Percentiles rank a stretch among this genome's conserved stretches.
phyloP scores from a whole-genome alignment of 257 asterid genomes.

The Solanum tarijense region DNA sequence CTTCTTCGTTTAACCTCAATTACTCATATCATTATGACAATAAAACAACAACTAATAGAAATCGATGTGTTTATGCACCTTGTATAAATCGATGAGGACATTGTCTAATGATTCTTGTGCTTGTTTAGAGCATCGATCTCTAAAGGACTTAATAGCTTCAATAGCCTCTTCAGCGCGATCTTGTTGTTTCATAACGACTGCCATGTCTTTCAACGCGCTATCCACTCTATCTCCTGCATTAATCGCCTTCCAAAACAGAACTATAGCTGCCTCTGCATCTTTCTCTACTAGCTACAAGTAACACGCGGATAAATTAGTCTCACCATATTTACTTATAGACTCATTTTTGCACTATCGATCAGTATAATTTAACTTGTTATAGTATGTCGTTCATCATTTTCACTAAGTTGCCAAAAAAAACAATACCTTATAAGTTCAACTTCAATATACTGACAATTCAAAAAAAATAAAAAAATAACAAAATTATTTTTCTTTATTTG shows the following conservation, averaged over 20 bases:
- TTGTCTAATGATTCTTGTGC: constrained; percentile 91
- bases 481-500: too few species aligned
- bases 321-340: neutral
- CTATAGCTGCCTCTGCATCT: constrained; percentile 64
- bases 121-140: constrained; percentile 64
- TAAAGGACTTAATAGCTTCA: constrained; percentile 67
- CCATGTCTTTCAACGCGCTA: constrained; percentile 94
- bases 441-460: too few species aligned
- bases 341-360: neutral
- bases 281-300: constrained; percentile 57
- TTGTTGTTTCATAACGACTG: constrained; percentile 82
- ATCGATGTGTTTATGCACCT: constrained; percentile 26
- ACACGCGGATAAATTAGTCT: neutral
- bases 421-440: neutral
- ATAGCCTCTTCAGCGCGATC: constrained; percentile 78
- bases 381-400: neutral
- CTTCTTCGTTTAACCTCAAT: neutral
- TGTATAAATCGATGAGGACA: constrained; percentile 77
- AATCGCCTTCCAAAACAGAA: constrained; percentile 74
- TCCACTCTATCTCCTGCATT: constrained; percentile 80
- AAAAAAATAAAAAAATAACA: neutral
- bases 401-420: neutral
- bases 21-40: neutral
- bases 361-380: neutral
- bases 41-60: neutral